Conservation (phyloP, 225 moss, liverwort and hornwort genomes). For the Takakia lepidozioides region DNA sequence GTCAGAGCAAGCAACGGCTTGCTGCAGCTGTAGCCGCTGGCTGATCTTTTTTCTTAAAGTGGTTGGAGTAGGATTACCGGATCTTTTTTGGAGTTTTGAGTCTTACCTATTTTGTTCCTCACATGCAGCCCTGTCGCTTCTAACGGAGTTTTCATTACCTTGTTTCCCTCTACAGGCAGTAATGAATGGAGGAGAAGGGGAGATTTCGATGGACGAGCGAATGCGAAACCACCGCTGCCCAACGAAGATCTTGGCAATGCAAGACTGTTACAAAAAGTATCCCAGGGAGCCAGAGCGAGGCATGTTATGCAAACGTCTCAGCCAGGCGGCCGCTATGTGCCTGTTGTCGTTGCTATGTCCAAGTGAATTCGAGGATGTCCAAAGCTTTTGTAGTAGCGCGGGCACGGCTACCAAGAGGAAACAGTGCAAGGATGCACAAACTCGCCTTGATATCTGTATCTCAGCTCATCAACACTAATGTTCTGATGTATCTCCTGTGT, state of each 20-base stretch:
- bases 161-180: too few species aligned
- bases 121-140: too few species aligned
- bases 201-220: conserved; percentile 14
- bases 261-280: conserved; percentile 46
- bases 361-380: conserved; percentile 27
- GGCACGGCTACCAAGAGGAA: conserved; percentile 22
- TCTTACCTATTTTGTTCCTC: too few species aligned
- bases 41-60: too few species aligned
- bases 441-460: conserved; percentile 23
- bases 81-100: too few species aligned
- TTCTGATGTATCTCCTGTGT: too few species aligned
- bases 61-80: too few species aligned
- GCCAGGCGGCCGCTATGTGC: conserved; percentile 43
- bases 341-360: conserved; percentile 43
- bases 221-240: conserved; percentile 27
- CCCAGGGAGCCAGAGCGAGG: conserved; percentile 40
- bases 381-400: conserved; percentile 29
- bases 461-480: conserved; percentile 34
- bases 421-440: conserved; percentile 26
- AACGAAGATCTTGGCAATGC: conserved; percentile 30
- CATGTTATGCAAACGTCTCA: conserved; percentile 48
- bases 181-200: too few species aligned
- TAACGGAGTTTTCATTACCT: too few species aligned
- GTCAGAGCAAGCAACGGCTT: too few species aligned
- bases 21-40: too few species aligned